Percentiles rank a stretch among this genome's conserved stretches.
These are phyloP conservation scores for Carex kokanica DNA, from an alignment of 176 grass and related monocot species.

Conservation along the genomic window DNA sequence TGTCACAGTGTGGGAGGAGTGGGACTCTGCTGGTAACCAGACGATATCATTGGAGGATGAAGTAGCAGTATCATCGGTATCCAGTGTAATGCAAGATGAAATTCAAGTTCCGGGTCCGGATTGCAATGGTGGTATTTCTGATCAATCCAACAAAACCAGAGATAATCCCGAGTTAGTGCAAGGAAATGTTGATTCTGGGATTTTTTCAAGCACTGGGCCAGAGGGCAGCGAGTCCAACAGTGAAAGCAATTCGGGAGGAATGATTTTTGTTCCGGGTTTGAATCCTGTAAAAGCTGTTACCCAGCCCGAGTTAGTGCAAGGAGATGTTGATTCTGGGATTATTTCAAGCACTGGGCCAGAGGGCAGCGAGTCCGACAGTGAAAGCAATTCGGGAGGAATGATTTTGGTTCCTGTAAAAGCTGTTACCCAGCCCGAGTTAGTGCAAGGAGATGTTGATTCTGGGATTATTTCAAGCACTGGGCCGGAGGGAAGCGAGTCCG, in stretches of 20 bases:
- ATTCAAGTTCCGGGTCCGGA: background rate
- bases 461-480: background rate
- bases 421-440: background rate
- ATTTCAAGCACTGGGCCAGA: background rate
- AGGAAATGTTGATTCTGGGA: background rate
- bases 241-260: background rate
- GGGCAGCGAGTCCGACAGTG: background rate
- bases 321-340: background rate
- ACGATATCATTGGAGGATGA: constrained; percentile 33
- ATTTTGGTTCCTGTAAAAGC: background rate
- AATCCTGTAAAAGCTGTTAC: background rate
- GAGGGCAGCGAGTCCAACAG: background rate
- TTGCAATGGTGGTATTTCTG: background rate
- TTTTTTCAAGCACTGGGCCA: background rate
- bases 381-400: background rate
- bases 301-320: background rate
- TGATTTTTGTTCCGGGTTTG: background rate
- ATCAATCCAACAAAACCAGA: background rate
- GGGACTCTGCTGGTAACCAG: constrained; percentile 40
- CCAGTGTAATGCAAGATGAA: background rate
- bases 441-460: background rate
- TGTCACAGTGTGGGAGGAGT: constrained; percentile 60
- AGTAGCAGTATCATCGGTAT: background rate
- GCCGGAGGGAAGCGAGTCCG: background rate
- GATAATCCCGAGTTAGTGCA: background rate